These are phyloP conservation scores for Acephala macrosclerotiorum DNA, from an alignment of 2,329 filamentous ascomycete species.

Conservation along the genomic window DNA sequence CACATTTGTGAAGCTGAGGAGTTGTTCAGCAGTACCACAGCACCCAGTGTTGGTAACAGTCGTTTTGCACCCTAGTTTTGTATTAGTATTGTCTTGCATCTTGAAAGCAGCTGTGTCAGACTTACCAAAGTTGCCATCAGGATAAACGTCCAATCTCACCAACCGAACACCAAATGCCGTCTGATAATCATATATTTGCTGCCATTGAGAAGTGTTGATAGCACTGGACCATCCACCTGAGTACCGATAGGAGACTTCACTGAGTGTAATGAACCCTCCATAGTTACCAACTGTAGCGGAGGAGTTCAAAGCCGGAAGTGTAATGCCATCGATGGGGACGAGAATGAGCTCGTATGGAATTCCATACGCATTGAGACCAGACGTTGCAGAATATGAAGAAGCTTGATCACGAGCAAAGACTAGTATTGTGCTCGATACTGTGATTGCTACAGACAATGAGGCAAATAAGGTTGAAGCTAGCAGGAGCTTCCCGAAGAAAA, in stretches of 20 bases:
- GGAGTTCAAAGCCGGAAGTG: conserved; percentile 59
- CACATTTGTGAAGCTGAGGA: conserved; percentile 58
- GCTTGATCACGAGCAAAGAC: conserved; percentile 60
- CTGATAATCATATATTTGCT: conserved; percentile 63
- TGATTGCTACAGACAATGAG: conserved; percentile 14
- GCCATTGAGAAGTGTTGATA: conserved; percentile 62
- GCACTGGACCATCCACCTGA: conserved; percentile 16
- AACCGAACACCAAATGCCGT: conserved; percentile 35
- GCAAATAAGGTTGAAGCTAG: no score
- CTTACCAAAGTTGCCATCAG: conserved; percentile 4
- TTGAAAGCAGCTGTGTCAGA: no score
- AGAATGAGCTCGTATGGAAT: conserved; percentile 63
- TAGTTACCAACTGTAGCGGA: conserved; percentile 57
- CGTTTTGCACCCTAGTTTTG: no score
- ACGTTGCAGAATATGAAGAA: conserved; percentile 56
- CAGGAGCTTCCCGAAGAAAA: no score
- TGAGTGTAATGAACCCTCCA: conserved; percentile 43
- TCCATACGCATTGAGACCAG: conserved; percentile 65
- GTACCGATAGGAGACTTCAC: conserved; percentile 13
- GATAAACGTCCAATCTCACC: conserved; percentile 12
- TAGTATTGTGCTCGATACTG: conserved; percentile 56
- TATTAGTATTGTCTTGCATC: no score
- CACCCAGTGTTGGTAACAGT: conserved; percentile 30
- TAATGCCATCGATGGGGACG: conserved; percentile 58
- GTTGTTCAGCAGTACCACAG: conserved; percentile 58